Conservation (phyloP, 2,329 filamentous ascomycete species). For the Colletotrichum camelliae region DNA sequence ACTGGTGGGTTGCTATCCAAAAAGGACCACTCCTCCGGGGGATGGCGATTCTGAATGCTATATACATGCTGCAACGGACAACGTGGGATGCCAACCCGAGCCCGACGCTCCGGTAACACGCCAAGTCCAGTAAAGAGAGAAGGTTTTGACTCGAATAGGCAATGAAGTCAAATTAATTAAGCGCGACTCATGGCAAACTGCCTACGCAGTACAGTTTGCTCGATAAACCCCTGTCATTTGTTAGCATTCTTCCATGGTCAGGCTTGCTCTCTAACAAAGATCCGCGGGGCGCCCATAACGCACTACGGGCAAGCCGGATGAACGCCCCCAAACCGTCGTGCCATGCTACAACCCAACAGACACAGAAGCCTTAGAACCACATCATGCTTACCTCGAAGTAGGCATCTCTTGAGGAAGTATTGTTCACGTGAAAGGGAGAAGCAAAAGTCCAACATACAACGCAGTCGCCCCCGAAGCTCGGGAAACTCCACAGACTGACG, state of each 20-base stretch:
- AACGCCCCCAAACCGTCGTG: not conserved
- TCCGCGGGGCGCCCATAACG: not conserved
- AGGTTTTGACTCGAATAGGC: not conserved
- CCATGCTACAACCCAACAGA: not conserved
- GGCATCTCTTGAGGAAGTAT: not conserved
- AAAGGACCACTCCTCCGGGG: accelerated
- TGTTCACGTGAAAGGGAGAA: not conserved
- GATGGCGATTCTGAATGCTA: not conserved
- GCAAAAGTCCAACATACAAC: not conserved
- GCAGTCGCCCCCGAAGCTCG: not conserved
- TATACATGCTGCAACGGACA: conserved; percentile 1
- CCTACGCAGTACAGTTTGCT: not conserved
- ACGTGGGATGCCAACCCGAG: not conserved
- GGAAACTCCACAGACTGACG: not conserved
- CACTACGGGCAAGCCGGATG: not conserved
- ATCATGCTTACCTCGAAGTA: not conserved
- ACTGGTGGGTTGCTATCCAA: not conserved
- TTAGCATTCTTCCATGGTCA: not conserved
- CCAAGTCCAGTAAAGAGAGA: not conserved
- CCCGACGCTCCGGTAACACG: not conserved
- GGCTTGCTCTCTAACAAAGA: not conserved
- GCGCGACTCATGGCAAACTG: not conserved
- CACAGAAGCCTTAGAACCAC: not conserved
- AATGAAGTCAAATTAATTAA: conserved; percentile 20
- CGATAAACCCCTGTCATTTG: not conserved